A percentile compares a stretch with the other conserved stretches of the same genome.
These are phyloP conservation scores for Solanum dulcamara DNA, from an alignment of 257 asterid genomes.

Conservation along the genomic window DNA sequence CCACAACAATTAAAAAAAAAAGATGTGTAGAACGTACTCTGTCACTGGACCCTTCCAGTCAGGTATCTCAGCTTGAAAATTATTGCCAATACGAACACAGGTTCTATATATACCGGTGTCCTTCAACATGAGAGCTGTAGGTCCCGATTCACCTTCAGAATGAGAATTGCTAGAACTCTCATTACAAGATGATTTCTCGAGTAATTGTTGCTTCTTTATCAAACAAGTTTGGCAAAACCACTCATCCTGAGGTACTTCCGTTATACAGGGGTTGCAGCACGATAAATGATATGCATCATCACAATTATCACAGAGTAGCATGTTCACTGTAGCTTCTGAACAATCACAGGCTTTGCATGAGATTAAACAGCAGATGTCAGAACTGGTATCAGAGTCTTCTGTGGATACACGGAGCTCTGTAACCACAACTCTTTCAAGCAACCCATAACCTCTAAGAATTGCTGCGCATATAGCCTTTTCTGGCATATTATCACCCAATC, in stretches of 20 bases:
- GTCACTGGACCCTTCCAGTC: conserved; percentile 52
- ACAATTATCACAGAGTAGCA: conserved; percentile 77
- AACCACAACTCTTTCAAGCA: conserved; percentile 25
- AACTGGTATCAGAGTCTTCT: conserved; percentile 2
- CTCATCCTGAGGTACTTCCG: conserved; percentile 48
- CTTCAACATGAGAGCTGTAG: conserved; percentile 42
- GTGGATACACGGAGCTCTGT: conserved; percentile 16
- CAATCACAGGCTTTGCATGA: conserved; percentile 48
- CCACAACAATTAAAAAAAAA: background rate
- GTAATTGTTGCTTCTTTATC: conserved; percentile 48
- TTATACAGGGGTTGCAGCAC: conserved; percentile 53
- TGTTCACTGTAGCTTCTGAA: conserved; percentile 36
- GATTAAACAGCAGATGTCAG: conserved; percentile 31
- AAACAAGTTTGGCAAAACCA: conserved; percentile 75
- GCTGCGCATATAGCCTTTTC: conserved; percentile 54
- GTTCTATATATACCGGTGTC: conserved; percentile 47
- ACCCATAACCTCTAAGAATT: conserved; percentile 48
- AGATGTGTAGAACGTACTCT: conserved; percentile 43
- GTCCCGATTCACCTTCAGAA: conserved; percentile 40
- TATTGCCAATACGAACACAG: conserved; percentile 52
- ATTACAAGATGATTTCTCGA: conserved; percentile 37
- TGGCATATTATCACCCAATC: conserved; percentile 34
- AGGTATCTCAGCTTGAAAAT: conserved; percentile 72
- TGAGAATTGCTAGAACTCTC: conserved; percentile 14
- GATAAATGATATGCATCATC: conserved; percentile 63